Conservation (phyloP, 306 rosid genomes). For the Inga laurina region DNA sequence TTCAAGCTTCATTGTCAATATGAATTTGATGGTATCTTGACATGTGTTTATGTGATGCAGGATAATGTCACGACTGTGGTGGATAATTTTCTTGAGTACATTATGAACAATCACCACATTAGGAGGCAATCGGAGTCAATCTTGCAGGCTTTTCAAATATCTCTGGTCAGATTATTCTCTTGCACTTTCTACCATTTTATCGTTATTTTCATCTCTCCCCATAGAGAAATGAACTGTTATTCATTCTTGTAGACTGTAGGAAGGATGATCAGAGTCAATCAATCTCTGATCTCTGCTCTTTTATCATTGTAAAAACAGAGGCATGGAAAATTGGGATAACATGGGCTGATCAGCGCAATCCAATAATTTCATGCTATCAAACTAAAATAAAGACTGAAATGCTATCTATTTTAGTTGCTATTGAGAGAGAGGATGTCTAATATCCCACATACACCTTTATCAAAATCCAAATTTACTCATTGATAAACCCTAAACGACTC, state of each 20-base stretch:
- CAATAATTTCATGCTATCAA: neutral
- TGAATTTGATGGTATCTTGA: neutral
- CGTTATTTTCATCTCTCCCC: neutral
- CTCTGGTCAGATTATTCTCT: neutral
- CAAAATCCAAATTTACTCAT: neutral
- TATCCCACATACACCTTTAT: neutral
- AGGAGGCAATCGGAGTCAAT: neutral
- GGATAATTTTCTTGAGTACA: neutral
- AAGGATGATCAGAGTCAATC: neutral
- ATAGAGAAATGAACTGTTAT: neutral
- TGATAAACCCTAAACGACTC: neutral
- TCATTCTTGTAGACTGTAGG: neutral
- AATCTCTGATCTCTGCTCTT: neutral
- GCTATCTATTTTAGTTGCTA: neutral
- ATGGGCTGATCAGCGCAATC: neutral
- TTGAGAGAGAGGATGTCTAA: neutral
- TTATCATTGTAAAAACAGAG: neutral
- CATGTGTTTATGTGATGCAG: neutral
- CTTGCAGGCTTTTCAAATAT: neutral
- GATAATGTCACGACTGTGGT: neutral
- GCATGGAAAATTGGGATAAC: neutral
- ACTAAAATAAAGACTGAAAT: neutral
- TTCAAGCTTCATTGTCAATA: neutral
- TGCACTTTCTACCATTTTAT: neutral
- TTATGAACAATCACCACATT: neutral